Base-by-base conservation (phyloP, 208 protist genomes). In the Strigomonas culicis region DNA sequence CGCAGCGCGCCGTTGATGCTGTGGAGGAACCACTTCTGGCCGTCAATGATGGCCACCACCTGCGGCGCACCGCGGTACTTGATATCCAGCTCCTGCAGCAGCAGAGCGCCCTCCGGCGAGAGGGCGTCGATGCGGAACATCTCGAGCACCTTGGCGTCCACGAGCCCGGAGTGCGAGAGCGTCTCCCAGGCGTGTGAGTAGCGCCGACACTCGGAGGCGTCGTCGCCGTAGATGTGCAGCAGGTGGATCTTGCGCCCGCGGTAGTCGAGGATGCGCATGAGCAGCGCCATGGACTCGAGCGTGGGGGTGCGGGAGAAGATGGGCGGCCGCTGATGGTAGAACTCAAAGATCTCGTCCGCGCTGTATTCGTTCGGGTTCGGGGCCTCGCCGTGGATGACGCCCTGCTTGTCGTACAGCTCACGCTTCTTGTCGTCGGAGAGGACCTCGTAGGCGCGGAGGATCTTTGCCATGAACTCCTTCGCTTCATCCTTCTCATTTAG, bases 91-190 rank as follows among this genome's bases (percentile, higher is more conserved):
- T 79, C 32, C 50, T 62, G 64, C 19, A 91, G 36, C 22, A 92
- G 68, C 34, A 43, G 10, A 31, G 59, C 52, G 2, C 74, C 81
- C 39, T 92, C 82, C 2, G 66, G 43, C 10, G 84, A 79, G 28
- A 76, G 70, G 52, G 74, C 77, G 56, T 95, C 86, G 70, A 95
- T 90, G 72, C 89, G 89, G 63, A 82, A 83, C 83, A 93, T 84
- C 70, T 88, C 75, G 10, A 92, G 43, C 34, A 90, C 73, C 24
- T 76, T 72, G 0, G 73, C 75, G 21, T 81, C 61, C 41, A 85
- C 77, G 22, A 93, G 74, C 30, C 66, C 75, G 21, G 84, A 91
- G 52, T 84, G 72, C 24, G 68, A 70, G 30, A 93, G 72, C 46
- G 63, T 84, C 51, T 95, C 90, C 87, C 90, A 95, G 30, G 76